Evolutionary conservation across 2,329 filamentous ascomycete species (phyloP).

Genomic region (Mycosphaerella arachidis): DNA sequence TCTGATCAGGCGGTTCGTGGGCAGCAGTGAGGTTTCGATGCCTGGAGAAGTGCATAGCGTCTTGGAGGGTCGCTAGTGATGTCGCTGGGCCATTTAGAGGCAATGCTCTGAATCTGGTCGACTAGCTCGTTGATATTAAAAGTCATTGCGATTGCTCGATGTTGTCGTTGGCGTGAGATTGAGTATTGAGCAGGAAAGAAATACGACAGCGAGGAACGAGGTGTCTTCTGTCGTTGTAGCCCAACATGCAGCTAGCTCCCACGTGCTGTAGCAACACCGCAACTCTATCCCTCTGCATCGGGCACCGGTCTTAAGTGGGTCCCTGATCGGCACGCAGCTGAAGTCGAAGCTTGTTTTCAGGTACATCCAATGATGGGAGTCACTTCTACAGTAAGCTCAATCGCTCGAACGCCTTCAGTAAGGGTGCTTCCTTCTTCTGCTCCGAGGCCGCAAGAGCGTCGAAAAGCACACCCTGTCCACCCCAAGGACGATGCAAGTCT

Average conservation of each 20-base stretch:
- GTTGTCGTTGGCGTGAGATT: neutral
- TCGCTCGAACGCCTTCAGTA: constrained; percentile 50
- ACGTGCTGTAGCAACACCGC: no score
- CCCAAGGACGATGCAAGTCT: constrained; percentile 30
- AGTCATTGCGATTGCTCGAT: neutral
- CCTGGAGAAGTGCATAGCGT: neutral
- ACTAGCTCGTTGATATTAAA: neutral
- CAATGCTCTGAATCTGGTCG: neutral
- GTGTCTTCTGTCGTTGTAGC: no score
- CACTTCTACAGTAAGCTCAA: constrained; percentile 38
- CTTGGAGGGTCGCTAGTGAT: neutral
- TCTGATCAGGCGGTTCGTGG: neutral
- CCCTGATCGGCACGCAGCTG: no score
- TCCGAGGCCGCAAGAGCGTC: constrained; percentile 39
- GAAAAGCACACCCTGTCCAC: constrained; percentile 44
- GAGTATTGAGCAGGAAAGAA: no score
- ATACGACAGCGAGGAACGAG: no score
- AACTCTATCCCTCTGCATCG: no score
- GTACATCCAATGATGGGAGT: no score
- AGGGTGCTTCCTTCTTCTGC: constrained; percentile 43
- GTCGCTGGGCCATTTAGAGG: neutral
- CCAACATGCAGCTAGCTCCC: no score
- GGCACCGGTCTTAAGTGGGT: no score
- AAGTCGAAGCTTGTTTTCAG: neutral
- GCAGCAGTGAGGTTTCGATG: neutral